Conservation (phyloP, 1,139 yeast species). For the Kazachstania sp. region DNA sequence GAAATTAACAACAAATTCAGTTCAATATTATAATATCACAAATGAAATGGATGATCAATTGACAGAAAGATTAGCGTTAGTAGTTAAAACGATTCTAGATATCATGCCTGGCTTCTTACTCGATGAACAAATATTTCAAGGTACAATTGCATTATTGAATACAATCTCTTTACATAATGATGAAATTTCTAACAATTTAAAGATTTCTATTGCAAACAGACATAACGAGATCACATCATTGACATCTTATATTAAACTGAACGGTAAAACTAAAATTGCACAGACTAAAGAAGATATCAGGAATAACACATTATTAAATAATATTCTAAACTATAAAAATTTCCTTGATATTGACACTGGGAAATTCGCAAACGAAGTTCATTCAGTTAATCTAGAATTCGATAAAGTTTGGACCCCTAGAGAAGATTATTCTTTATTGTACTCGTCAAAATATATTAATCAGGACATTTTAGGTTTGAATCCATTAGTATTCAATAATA, state of each 20-base stretch:
- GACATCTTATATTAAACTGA: slow-evolving; percentile 18
- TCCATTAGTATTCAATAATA: slow-evolving; percentile 63
- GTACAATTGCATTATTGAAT: slow-evolving; percentile 37
- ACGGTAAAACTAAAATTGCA: slow-evolving; percentile 4
- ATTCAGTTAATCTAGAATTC: slow-evolving; percentile 49
- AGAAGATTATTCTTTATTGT: slow-evolving; percentile 49
- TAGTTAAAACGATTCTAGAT: slow-evolving; percentile 40
- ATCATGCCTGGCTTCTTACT: slow-evolving; percentile 48
- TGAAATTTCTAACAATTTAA: slow-evolving; percentile 38
- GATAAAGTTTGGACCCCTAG: slow-evolving; percentile 69
- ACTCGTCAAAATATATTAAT: slow-evolving; percentile 38
- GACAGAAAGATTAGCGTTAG: slow-evolving; percentile 39
- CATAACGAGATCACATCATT: slow-evolving; percentile 37
- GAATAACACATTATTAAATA: slow-evolving; percentile 7
- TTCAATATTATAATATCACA: slow-evolving; percentile 24
- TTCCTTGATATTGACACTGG: slow-evolving; percentile 43
- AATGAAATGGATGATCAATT: slow-evolving; percentile 32
- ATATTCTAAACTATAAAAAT: slow-evolving; percentile 27
- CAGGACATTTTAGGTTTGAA: slow-evolving; percentile 19
- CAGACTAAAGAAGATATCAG: neutral
- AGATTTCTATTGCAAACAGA: slow-evolving; percentile 35
- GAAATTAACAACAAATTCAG: slow-evolving; percentile 14
- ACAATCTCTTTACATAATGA: slow-evolving; percentile 41
- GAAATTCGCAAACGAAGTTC: slow-evolving; percentile 47
- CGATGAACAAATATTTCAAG: slow-evolving; percentile 40